Evolutionary conservation across 2,329 filamentous ascomycete genomes (phyloP).

Genomic region (Xylaria sp.): DNA sequence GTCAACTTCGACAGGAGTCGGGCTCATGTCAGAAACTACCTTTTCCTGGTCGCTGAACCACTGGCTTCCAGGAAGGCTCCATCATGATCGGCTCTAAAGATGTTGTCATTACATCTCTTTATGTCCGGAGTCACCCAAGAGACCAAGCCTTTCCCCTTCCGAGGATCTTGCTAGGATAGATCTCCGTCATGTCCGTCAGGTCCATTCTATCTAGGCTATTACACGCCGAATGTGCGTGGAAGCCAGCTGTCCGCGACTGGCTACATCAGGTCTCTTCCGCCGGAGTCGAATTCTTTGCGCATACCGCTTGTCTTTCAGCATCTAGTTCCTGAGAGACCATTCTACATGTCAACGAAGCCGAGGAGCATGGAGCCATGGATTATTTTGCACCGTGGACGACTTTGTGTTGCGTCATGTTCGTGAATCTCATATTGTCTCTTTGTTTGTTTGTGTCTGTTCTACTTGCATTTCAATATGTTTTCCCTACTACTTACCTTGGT

Average conservation of each 20-base stretch:
- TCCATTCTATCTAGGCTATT: neutral
- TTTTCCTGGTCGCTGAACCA: neutral
- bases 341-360: neutral
- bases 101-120: neutral
- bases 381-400: neutral
- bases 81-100: neutral
- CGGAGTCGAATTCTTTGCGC: constrained; percentile 1
- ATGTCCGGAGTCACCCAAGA: neutral
- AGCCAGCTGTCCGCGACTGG: neutral
- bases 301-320: neutral
- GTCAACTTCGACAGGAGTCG: neutral
- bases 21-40: neutral
- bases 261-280: neutral
- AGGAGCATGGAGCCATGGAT: neutral
- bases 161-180: constrained; percentile 5
- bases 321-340: neutral
- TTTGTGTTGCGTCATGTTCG: constrained; percentile 10
- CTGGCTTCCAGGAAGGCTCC: neutral
- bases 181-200: neutral
- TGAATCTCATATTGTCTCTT: constrained; percentile 7
- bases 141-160: neutral
- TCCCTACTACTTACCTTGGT: neutral
- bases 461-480: neutral
- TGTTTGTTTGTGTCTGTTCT: neutral
- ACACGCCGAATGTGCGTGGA: neutral